Evolutionary conservation across 2,329 filamentous ascomycete genomes (phyloP), one percentile per base, ranked within the genome.

Genomic region (Lecanosticta acicola): DNA sequence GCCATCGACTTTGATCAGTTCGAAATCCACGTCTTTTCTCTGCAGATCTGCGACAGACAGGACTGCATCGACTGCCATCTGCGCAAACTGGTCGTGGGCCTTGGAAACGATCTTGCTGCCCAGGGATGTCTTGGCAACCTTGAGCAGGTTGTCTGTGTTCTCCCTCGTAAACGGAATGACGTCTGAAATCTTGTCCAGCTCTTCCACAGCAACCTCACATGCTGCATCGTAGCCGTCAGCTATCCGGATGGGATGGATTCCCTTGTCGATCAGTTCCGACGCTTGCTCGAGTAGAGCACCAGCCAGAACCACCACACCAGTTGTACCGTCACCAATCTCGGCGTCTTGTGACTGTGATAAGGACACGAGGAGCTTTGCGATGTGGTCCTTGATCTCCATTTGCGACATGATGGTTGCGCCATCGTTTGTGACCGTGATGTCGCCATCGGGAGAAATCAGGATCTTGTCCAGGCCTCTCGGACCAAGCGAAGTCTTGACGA

Each of bases 41-140:
- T 96, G 88, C 45, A 98, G 76, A 66, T 98, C 93, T 42, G 93
- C 93, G 48, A 98, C 94, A 1, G 90, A 95, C 49, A 98, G 79
- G 40, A 98, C 91, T 35, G 93, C 94, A 64, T 98, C 93, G 37
- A 98, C 89, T 43, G 93, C 93, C 62, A 98, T 98, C 58, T 94
- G 85, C 63, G 93, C 86, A 65, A 98, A 98, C 67, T 97, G 91
- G 69, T 97, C 91, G 71, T 98, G 93, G 34, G 93, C 87, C 72
- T 96, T 98, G 66, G 90, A 97, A 40, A 98, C 93, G 65, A 98
- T 98, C 76, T 98, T 98, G 78, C 88, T 95, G 59, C 94, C 93
- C 67, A 98, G 72, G 70, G 88, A 93, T 53, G 93, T 98, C 71
- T 88, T 89, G 49, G 93, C 93, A 26, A 97, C 93, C 76, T 93